These are phyloP conservation scores for Dillenia turbinata DNA, from an alignment of 164 flowering plant species.

Conservation along the genomic window DNA sequence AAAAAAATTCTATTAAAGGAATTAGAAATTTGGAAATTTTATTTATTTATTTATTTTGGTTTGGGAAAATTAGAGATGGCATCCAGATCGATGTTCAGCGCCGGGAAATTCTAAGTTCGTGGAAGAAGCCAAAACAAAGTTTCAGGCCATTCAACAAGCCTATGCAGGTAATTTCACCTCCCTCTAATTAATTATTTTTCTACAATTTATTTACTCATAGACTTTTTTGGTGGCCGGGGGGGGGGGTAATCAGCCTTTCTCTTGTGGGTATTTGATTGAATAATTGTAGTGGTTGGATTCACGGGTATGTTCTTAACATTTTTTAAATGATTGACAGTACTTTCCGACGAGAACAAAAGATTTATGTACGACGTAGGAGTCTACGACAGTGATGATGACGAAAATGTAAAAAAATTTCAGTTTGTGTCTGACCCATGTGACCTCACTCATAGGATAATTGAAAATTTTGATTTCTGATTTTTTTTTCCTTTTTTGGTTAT, in stretches of 20 bases:
- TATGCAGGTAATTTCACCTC: constrained; percentile 66
- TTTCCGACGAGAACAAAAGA: constrained; percentile 78
- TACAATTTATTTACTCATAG: not conserved
- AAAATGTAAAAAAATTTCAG: constrained; percentile 29
- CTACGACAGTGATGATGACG: constrained; percentile 66
- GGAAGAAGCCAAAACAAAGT: constrained; percentile 86
- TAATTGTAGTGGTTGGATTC: not conserved
- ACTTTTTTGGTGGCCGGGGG: no score
- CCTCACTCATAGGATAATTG: not conserved
- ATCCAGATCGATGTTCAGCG: constrained; percentile 86
- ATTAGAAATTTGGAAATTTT: not conserved
- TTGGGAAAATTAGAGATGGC: constrained; percentile 63
- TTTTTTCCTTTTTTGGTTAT: not conserved
- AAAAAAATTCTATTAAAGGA: not conserved
- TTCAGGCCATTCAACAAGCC: constrained; percentile 90
- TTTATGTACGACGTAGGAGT: constrained; percentile 88
- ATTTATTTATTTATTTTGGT: not conserved
- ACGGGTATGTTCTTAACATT: constrained; percentile 4
- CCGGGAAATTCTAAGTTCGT: constrained; percentile 61
- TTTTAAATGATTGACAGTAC: constrained; percentile 36
- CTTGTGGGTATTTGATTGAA: no score
- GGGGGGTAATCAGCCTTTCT: not conserved
- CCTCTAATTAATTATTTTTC: not conserved
- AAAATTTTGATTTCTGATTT: not conserved
- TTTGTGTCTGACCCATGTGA: constrained; percentile 2